phyloP scores from a whole-genome alignment of 805 yeast species.

The Priceomyces fermenticarens region DNA sequence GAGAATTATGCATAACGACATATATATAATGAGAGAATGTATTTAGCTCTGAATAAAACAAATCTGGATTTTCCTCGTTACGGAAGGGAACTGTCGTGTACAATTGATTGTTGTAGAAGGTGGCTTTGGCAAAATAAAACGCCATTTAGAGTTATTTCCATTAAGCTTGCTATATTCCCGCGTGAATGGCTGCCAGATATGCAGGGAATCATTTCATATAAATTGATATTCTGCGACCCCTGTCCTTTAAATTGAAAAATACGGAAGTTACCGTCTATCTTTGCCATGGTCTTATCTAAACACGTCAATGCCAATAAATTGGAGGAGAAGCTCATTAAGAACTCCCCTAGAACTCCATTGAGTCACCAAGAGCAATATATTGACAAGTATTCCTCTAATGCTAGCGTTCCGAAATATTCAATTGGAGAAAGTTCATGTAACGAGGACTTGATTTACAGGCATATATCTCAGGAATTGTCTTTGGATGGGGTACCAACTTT shows the following conservation, averaged over 20 bases:
- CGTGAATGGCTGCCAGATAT: no score
- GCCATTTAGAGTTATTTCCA: no score
- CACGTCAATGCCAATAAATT: slow-evolving; percentile 46
- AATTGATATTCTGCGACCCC: no score
- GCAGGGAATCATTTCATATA: no score
- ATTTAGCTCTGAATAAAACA: slow-evolving; percentile 4
- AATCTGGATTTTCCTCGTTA: neutral
- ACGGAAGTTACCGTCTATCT: no score
- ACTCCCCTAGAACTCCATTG: slow-evolving; percentile 19
- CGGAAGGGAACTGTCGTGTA: no score
- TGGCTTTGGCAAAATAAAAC: no score
- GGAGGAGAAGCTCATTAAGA: slow-evolving; percentile 29
- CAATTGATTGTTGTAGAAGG: no score
- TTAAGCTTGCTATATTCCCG: no score
- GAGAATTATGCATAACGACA: slow-evolving; percentile 5
- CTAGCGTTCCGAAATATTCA: slow-evolving; percentile 52
- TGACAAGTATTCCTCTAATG: slow-evolving; percentile 27
- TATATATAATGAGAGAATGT: slow-evolving; percentile 5
- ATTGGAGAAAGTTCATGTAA: slow-evolving; percentile 58
- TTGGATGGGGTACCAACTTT: slow-evolving; percentile 83
- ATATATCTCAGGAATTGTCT: slow-evolving; percentile 69
- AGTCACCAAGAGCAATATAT: slow-evolving; percentile 27
- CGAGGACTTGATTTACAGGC: slow-evolving; percentile 52
- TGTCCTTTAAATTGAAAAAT: no score
- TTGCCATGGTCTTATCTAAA: slow-evolving; percentile 39